Conservation (phyloP, 345 rosid genomes). For the Passiflora organensis region DNA sequence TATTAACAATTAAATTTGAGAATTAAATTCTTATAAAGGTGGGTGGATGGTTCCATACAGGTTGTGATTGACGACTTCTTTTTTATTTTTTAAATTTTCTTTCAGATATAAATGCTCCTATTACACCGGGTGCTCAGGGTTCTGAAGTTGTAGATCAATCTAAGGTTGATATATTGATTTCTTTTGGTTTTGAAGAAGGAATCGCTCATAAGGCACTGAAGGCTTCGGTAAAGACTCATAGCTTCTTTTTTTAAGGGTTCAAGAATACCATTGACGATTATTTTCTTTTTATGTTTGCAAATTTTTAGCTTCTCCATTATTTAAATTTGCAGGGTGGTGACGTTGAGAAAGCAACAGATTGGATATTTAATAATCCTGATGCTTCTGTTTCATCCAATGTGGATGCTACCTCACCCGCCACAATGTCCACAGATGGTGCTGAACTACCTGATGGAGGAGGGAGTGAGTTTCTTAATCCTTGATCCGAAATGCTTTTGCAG, state of each 20-base stretch:
- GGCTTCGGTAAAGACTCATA: conserved; percentile 53
- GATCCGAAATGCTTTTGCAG: not conserved
- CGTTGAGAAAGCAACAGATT: conserved; percentile 93
- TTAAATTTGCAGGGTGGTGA: conserved; percentile 68
- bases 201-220: conserved; percentile 78
- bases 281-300: too few species aligned
- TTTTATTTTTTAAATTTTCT: conserved; percentile 3
- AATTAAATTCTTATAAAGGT: too few species aligned
- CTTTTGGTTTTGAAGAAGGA: conserved; percentile 89
- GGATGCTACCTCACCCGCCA: conserved; percentile 55
- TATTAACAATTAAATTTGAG: too few species aligned
- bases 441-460: conserved; percentile 88
- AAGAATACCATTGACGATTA: too few species aligned
- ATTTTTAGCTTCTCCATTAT: too few species aligned
- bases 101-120: conserved; percentile 72
- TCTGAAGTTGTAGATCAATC: conserved; percentile 54
- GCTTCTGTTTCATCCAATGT: conserved; percentile 59
- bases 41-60: too few species aligned
- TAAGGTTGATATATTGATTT: conserved; percentile 65
- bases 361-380: conserved; percentile 93
- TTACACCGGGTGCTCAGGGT: conserved; percentile 37
- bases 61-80: too few species aligned
- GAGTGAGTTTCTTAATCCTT: conserved; percentile 44
- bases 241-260: conserved; percentile 1
- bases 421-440: conserved; percentile 29